Evolutionary conservation across 495 filamentous ascomycete genomes (phyloP), one percentile per base, ranked within the genome.

Genomic region (Daldinia decipiens): DNA sequence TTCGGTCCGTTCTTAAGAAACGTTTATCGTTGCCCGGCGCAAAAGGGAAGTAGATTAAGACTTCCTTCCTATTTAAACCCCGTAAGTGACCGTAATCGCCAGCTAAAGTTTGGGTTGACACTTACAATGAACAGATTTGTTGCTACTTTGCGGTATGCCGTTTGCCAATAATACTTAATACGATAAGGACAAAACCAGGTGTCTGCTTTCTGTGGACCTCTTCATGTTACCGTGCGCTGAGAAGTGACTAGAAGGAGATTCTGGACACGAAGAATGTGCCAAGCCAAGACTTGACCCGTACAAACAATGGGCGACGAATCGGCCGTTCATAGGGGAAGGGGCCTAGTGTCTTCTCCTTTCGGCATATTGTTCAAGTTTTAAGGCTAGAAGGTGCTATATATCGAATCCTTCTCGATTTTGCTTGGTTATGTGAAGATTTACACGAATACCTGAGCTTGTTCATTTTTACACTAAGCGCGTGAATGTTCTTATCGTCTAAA

Each of bases 51-150:
- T n/a, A 26, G 5, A 52, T 52, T 29, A n/a, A 21, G 5, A 27
- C 19, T 52, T 6, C 2, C 3, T 52, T 27, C 7, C 3, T 13
- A 24, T 51, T 51, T 24, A 17, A 51, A 51, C n/a, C 47, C 5
- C 9, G 11, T 24, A 21, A 27, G 19, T 51, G 21, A 51, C 47
- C 21, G 47, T 51, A 51, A 24, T 12, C 11, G 4, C 21, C 21
- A 51, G 21, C 21, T 13, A 27, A 21, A 51, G 19, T 51, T 15
- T n/a, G 6, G 17, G 9, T 27, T 27, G 2, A 51, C 13, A 51
- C 11, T 26, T 12, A 70, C n/a, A 70, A 71, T 51, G 1, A 79
- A 78, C 36, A 66, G 45, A 38, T 26, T 17, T 17, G 19, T 9
- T 38, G 11, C 9, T 17, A 38, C 29, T 45, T 29, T 39, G 11